These are phyloP conservation scores for Litchi chinensis DNA, from an alignment of 345 rosid species.

Conservation along the genomic window DNA sequence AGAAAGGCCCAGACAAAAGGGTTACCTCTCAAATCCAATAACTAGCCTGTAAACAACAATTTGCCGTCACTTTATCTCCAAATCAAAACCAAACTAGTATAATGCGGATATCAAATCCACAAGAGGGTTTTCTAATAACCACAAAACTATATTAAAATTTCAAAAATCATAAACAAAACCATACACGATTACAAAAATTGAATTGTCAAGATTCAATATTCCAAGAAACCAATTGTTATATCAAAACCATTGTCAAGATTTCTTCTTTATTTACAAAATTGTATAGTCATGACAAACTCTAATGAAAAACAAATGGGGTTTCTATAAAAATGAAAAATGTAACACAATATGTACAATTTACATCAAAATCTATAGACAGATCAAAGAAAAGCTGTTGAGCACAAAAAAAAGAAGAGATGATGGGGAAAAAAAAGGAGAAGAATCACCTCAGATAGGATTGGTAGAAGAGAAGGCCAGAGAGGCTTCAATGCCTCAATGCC, in stretches of 20 bases:
- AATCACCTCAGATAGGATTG: slow-evolving; percentile 32
- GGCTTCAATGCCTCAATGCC: slow-evolving; percentile 37
- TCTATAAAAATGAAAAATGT: background rate
- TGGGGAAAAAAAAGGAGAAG: background rate
- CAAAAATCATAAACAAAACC: background rate
- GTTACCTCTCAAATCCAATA: slow-evolving; percentile 33
- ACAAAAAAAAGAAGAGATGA: background rate
- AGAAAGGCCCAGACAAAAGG: slow-evolving; percentile 44
- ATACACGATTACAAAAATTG: background rate
- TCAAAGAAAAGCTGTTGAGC: background rate
- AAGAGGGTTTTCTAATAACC: slow-evolving; percentile 10
- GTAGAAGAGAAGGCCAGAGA: slow-evolving; percentile 39
- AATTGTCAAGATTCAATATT: background rate
- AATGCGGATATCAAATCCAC: slow-evolving; percentile 16
- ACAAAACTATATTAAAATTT: slow-evolving; percentile 3
- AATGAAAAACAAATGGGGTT: slow-evolving; percentile 8
- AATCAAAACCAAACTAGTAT: slow-evolving; percentile 8
- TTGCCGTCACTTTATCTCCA: slow-evolving; percentile 23
- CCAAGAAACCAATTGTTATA: slow-evolving; percentile 10
- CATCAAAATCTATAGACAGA: background rate
- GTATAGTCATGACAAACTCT: background rate
- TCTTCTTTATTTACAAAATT: background rate
- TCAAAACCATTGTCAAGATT: background rate
- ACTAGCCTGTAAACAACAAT: slow-evolving; percentile 39
- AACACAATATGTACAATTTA: slow-evolving; percentile 8